A percentile compares a stretch with the other conserved stretches of the same genome.
Evolutionary conservation across 495 filamentous ascomycete genomes (phyloP).

Genomic region (Talaromyces trachyspermus): DNA sequence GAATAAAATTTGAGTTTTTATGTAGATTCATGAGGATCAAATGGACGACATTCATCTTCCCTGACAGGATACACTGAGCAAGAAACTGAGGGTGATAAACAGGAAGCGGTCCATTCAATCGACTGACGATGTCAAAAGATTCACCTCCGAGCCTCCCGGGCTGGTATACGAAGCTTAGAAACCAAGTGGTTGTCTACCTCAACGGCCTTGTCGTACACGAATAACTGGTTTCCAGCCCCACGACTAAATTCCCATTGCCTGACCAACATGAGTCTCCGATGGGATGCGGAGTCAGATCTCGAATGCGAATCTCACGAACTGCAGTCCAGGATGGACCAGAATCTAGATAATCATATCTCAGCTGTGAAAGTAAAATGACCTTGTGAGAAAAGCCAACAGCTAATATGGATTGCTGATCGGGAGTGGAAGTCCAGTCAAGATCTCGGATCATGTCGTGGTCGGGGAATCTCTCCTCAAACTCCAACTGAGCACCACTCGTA

Average conservation of each 20-base stretch:
- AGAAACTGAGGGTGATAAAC: constrained; percentile 92
- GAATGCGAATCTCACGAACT: constrained; percentile 73
- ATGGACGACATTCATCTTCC: constrained; percentile 68
- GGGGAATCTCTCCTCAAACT: constrained; percentile 70
- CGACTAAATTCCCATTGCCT: constrained; percentile 69
- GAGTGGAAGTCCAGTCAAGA: constrained; percentile 91
- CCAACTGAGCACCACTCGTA: constrained; percentile 69
- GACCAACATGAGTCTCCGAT: constrained; percentile 94
- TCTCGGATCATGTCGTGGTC: constrained; percentile 70
- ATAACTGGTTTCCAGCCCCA: constrained; percentile 94
- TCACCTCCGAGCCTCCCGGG: constrained; percentile 39
- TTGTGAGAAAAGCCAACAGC: constrained; percentile 85
- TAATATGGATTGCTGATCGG: constrained; percentile 83
- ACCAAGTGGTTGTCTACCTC: constrained; percentile 56
- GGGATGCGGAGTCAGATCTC: constrained; percentile 78
- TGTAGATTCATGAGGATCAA: constrained; percentile 66
- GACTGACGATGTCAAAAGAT: constrained; percentile 77
- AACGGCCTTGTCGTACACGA: constrained; percentile 71
- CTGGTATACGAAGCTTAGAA: constrained; percentile 55
- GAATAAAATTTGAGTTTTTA: constrained; percentile 71
- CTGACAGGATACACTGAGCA: constrained; percentile 77
- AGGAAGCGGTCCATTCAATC: constrained; percentile 80
- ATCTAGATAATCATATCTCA: constrained; percentile 89
- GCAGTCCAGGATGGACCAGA: constrained; percentile 85
- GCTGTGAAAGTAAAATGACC: constrained; percentile 78